phyloP scores from a whole-genome alignment of 495 filamentous ascomycete species.

The Penicillium cosmopolitanum region DNA sequence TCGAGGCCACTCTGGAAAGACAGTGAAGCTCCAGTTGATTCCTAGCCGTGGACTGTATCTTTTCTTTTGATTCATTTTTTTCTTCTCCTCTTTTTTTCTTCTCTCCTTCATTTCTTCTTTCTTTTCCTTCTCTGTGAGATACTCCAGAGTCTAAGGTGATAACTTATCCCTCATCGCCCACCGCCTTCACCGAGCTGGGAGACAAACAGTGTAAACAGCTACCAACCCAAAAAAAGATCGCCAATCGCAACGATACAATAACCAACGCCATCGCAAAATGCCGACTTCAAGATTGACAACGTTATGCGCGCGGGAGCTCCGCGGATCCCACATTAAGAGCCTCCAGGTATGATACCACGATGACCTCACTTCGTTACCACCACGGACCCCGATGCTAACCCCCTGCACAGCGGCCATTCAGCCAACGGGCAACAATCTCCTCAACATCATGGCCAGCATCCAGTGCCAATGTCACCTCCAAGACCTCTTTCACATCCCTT shows the following conservation, averaged over 20 bases:
- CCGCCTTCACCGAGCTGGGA: neutral
- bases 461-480: constrained; percentile 9
- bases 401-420: constrained; percentile 13
- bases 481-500: neutral
- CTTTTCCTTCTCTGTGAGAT: no score
- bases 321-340: constrained; percentile 12
- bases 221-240: constrained; percentile 21
- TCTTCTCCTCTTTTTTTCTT: no score
- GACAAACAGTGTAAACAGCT: constrained; percentile 42
- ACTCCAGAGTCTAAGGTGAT: no score
- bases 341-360: constrained; percentile 18
- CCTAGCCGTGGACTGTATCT: no score
- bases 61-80: no score
- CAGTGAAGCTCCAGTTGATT: no score
- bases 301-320: constrained; percentile 22
- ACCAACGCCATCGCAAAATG: constrained; percentile 21
- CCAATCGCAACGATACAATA: constrained; percentile 14
- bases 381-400: neutral
- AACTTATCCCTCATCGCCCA: no score
- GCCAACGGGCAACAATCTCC: constrained; percentile 15
- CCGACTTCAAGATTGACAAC: constrained; percentile 25
- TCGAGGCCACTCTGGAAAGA: no score
- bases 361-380: neutral
- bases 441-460: constrained; percentile 1
- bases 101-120: no score